Evolutionary conservation across 768 basidiomycete genomes (phyloP), one percentile per base, ranked within the genome.

Genomic region (Tulasnella sp.): DNA sequence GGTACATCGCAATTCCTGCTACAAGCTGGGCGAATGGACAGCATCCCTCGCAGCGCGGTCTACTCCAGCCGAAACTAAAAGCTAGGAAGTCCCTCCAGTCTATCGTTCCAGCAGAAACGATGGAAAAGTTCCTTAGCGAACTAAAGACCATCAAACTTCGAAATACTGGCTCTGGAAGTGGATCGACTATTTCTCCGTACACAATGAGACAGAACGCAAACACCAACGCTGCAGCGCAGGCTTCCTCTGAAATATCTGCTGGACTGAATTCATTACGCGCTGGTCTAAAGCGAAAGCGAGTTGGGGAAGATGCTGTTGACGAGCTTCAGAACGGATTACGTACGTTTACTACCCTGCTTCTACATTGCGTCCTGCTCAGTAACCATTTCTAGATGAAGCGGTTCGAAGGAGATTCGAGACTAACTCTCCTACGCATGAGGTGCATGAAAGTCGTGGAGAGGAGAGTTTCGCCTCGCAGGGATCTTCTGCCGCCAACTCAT

Each of bases 111-210:
- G 42, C 71, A 18, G 78, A 72, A 48, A 74, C 78, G 4, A 79
- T 79, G 78, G 78, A 79, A 27, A 56, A 72, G 36, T 79, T 79
- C 78, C 71, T 79, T 18, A 72, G 71, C 27, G 78, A 79, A 46
- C 71, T 79, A 40, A 79, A 74, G 40, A 79, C 71, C 9, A 71
- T 56, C 56, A 79, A 79, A 58, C 44, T 79, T 39, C 62, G 71
- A 7, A 71, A 58, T 71, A 74, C 48, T 10, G 71, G 52, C n/a
- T 40, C 76, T 34, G 76, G 44, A 27, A 40, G 3, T 52, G 40
- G 52, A 21, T n/a, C 56, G 24, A 48, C 44, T 40, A n/a, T 77
- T n/a, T 71, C 76, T 44, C 62, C 76, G 9, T 40, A 58, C 19
- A 77, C 78, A 4, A 31, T 38, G 78, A 48, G 56, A 79, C 40